Evolutionary conservation across 2,329 filamentous ascomycete species (phyloP), one percentile per base, ranked within the genome.

Genomic region (Cercospora brassicicola): DNA sequence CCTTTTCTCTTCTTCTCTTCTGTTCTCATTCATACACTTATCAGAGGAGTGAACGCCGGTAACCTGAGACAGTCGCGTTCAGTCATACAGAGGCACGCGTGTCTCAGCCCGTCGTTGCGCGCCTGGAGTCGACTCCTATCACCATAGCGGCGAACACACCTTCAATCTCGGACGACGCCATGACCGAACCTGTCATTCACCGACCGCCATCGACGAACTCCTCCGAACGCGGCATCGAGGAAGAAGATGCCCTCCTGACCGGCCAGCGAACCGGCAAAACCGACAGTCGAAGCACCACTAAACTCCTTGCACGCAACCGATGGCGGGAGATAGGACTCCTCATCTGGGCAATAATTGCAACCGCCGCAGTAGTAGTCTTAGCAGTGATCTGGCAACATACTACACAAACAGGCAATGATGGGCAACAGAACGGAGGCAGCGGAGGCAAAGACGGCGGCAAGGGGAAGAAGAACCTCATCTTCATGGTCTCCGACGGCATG

Each of bases 401-500:
- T 5, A 65, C 67, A 10, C 66, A 73, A 48, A 71, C 67, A 10
- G 28, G n/a, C 55, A n/a, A 13, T 36, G 28, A 59, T 23, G 18
- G 48, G 20, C 48, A n/a, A 45, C 51, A 48, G 11, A 6, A 45
- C 5, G 51, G 62, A 8, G 36, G 31, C 31, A 63, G 62, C n/a
- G 66, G 57, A 20, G 62, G 61, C 7, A 53, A 55, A 26, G 48
- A 26, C 57, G 59, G 42, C 15, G 75, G 78, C 10, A 72, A 73
- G 39, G 88, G 89, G 62, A 99, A 98, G 84, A 88, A 92, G 64
- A 99, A 98, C 80, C 85, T 99, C 63, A 90, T 99, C 75, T 98
- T 99, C 84, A 99, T 99, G 95, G 94, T 99, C 42, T 97, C 93
- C 0, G 95, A 99, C 79, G 95, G 95, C 76, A 99, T 99, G 95